These are phyloP conservation scores for sorghum (Sorghum bicolor) DNA, from an alignment of 176 grass and related monocot species.

Conservation along the genomic window Sorghum_bicolor_NCBIv3 NC_012877.2:1676501-1677000, in stretches of 20 bases:
- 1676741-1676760: conserved; percentile 57
- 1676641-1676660: conserved; percentile 29
- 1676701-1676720: conserved; percentile 37
- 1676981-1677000: conserved; percentile 12
- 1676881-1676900: conserved; percentile 16
- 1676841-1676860: conserved; percentile 73
- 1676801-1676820: conserved; percentile 35
- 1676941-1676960: conserved; percentile 66
- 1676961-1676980: conserved; percentile 42
- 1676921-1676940: conserved; percentile 31
- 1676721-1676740: conserved; percentile 71
- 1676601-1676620: conserved; percentile 51
- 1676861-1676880: conserved; percentile 22
- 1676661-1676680: conserved; percentile 14
- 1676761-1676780: conserved; percentile 17
- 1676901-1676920: conserved; percentile 36
- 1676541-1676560: conserved; percentile 76
- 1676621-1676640: conserved; percentile 85
- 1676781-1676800: conserved; percentile 23
- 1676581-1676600: conserved; percentile 36
- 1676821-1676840: conserved; percentile 52
- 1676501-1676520: conserved; percentile 80
- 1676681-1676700: conserved; percentile 30
- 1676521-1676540: conserved; percentile 87
- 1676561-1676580: conserved; percentile 58